Base-by-base conservation (phyloP, 192 early-diverging fungal genomes). In the Spizellomyces sp. region DNA sequence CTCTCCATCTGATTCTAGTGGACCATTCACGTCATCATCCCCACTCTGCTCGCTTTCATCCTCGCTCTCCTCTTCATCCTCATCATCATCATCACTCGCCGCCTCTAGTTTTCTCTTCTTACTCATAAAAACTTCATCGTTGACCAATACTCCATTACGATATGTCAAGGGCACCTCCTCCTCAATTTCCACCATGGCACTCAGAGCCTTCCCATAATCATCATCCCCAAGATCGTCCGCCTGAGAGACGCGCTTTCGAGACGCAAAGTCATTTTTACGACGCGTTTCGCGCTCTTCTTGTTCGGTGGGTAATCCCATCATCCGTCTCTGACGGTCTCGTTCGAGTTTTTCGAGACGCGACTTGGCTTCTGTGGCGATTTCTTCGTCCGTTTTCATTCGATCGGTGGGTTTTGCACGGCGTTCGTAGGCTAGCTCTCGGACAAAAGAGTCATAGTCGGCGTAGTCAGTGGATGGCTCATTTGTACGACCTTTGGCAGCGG, bases 331-430 rank as follows among this genome's bases (percentile, higher is more conserved):
- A 9, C 74, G 73, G 52, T 73, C 67, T 6, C 67, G 22, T 55
- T 99, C 97, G 14, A 92, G 86, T 74, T 90, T 88, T 73, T 96
- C 95, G n/a, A 98, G 77, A 62, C 91, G 87, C 42, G 86, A 86
- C 71, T 90, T 90, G 48, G 93, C 94, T 68, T 95, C 95, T 44
- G 88, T 67, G 9, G 93, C 94, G 65, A 88, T 75, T 80, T 99
- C 98, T 66, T 96, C 94, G 74, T 96, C 96, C 8, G 94, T 95
- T 83, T 98, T 97, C 17, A 91, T 74, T 12, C 98, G 88, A 76
- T 99, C 95, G 61, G 93, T 88, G 15, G 96, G 94, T 62, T 84
- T 83, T 0, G 91, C 94, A 22, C 95, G 90, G 75, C 87, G 85
- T 47, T 99, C 96, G 71, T 84, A 87, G 5, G 86, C 89, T 45